Percentiles rank a stretch among this genome's conserved stretches.
These are phyloP conservation scores for Tubosaeta sp. DNA, from an alignment of 768 basidiomycete genomes.

Conservation along the genomic window DNA sequence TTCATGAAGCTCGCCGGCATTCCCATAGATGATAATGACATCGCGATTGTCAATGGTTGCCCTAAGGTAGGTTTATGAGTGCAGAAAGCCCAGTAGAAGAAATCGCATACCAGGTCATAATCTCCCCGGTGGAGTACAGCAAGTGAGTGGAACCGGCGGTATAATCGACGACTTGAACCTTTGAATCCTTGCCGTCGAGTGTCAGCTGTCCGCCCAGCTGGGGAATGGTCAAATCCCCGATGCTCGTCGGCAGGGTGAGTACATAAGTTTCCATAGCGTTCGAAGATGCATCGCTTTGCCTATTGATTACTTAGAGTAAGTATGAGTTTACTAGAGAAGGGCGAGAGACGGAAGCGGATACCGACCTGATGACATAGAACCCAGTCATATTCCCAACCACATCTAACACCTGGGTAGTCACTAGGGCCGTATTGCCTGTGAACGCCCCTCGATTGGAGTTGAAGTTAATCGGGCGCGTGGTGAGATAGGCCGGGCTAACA, in stretches of 20 bases:
- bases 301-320: constrained; percentile 9
- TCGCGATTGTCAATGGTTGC: constrained; percentile 46
- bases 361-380: constrained; percentile 38
- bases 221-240: constrained; percentile 40
- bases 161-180: constrained; percentile 50
- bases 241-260: constrained; percentile 42
- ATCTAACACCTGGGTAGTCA: constrained; percentile 48
- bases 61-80: constrained; percentile 26
- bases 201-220: constrained; percentile 40
- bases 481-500: constrained; percentile 48
- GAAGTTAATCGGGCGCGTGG: constrained; percentile 42
- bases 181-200: constrained; percentile 50
- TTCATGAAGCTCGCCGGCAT: constrained; percentile 43
- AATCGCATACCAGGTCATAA: constrained; percentile 41
- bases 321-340: not conserved
- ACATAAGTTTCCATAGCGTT: constrained; percentile 26
- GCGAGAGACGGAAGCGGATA: not conserved
- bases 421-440: constrained; percentile 44
- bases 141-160: constrained; percentile 40
- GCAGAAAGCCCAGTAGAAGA: not conserved
- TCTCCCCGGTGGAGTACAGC: constrained; percentile 47
- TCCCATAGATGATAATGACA: constrained; percentile 45
- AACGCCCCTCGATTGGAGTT: constrained; percentile 40
- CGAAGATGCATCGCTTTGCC: constrained; percentile 14
- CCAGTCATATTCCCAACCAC: constrained; percentile 44